Percentiles rank a stretch among this genome's conserved stretches.
These are phyloP conservation scores for Yamadazyma triangularis DNA, from an alignment of 1,139 yeast genomes.

Conservation along the genomic window DNA sequence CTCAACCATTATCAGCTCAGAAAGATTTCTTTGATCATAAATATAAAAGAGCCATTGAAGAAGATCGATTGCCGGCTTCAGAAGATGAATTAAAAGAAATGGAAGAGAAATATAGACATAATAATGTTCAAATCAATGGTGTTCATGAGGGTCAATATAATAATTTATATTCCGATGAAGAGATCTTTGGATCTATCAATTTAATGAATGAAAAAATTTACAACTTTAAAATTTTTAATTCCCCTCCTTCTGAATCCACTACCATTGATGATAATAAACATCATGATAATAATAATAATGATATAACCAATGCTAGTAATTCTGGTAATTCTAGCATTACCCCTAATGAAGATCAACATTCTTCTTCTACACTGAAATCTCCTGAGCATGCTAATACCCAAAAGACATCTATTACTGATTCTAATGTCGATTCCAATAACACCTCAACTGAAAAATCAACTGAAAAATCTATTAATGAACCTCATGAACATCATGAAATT, in stretches of 20 bases:
- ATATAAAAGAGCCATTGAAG: slow-evolving; percentile 14
- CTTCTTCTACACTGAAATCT: not conserved
- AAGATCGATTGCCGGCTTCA: slow-evolving; percentile 34
- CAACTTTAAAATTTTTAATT: slow-evolving; percentile 36
- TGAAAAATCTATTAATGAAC: not conserved
- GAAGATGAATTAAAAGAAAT: slow-evolving; percentile 37
- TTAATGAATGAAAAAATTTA: slow-evolving; percentile 42
- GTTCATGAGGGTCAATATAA: not conserved
- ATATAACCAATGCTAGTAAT: slow-evolving; percentile 1
- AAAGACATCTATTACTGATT: not conserved
- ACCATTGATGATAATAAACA: slow-evolving; percentile 5
- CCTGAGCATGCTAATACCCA: not conserved
- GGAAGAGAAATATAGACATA: slow-evolving; percentile 26
- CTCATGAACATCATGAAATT: slow-evolving; percentile 1
- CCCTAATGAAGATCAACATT: not conserved
- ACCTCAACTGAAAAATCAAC: not conserved
- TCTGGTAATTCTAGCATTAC: slow-evolving; percentile 1
- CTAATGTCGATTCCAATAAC: not conserved
- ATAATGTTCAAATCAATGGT: not conserved
- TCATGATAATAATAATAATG: slow-evolving; percentile 1
- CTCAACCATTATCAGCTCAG: slow-evolving; percentile 56
- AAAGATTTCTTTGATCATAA: slow-evolving; percentile 34
- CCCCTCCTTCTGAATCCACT: slow-evolving; percentile 3
- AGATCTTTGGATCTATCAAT: slow-evolving; percentile 38
- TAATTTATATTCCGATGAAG: slow-evolving; percentile 9